These are phyloP conservation scores for Phaeosphaeriaceae sp. DNA, from an alignment of 2,329 filamentous ascomycete species.

Conservation along the genomic window DNA sequence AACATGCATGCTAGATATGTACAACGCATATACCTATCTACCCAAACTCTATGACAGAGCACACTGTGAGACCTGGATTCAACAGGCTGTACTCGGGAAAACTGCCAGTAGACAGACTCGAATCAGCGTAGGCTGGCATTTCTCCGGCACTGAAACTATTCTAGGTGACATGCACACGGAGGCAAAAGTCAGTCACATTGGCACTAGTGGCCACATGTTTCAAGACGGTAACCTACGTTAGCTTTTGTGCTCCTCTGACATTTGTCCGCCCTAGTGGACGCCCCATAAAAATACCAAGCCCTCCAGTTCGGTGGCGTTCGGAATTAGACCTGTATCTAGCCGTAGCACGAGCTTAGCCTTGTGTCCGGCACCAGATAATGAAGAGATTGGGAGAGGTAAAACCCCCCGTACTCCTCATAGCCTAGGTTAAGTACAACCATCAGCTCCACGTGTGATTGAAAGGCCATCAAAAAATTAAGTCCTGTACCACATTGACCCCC, in stretches of 20 bases:
- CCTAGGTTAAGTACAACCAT: not conserved
- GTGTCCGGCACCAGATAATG: constrained; percentile 4
- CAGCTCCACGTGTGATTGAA: constrained; percentile 2
- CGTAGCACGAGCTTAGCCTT: constrained; percentile 6
- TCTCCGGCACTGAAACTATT: not conserved
- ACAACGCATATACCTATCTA: too few relatives aligned
- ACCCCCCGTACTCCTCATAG: not conserved
- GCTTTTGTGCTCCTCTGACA: not conserved
- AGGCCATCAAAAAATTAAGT: constrained; percentile 9
- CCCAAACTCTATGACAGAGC: too few relatives aligned
- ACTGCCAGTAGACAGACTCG: too few relatives aligned
- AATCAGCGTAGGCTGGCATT: too few relatives aligned
- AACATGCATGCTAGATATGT: too few relatives aligned
- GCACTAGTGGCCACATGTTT: not conserved
- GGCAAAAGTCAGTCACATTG: not conserved
- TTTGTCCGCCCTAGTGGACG: too few relatives aligned
- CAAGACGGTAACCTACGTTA: not conserved
- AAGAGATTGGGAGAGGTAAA: not conserved
- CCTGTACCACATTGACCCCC: not conserved
- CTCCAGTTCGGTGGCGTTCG: constrained; percentile 10
- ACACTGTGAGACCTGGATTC: too few relatives aligned
- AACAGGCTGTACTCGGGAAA: too few relatives aligned
- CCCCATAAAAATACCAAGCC: not conserved
- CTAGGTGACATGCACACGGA: not conserved
- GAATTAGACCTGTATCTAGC: constrained; percentile 6